Conservation (phyloP, 352 stramenopile genomes). For the Pythium folliculosum region DNA sequence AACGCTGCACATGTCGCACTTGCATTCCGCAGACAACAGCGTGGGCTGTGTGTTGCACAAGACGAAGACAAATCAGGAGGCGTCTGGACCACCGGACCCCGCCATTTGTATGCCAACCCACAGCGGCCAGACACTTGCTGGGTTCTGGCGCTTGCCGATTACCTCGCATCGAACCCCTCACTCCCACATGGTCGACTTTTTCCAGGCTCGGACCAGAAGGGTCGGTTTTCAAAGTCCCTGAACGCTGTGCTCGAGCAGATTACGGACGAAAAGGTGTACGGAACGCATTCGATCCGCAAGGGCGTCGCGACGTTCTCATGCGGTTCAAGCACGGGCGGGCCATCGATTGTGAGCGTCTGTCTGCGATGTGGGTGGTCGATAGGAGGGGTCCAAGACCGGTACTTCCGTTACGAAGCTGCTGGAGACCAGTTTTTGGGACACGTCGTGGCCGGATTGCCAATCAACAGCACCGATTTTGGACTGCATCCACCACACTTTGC, state of each 20-base stretch:
- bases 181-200: conserved; percentile 1
- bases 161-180: not conserved
- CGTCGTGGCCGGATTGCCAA: conserved; percentile 13
- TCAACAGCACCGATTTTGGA: conserved; percentile 5
- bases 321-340: conserved; percentile 12
- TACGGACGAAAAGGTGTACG: not conserved
- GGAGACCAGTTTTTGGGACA: conserved; percentile 13
- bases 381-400: conserved; percentile 13
- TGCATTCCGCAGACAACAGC: conserved; percentile 13
- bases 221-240: not conserved
- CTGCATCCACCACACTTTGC: no score
- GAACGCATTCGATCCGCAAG: conserved; percentile 24
- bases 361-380: conserved; percentile 19
- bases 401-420: conserved; percentile 17
- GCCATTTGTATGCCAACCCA: conserved; percentile 27
- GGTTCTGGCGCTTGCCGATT: conserved; percentile 1
- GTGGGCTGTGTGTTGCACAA: conserved; percentile 28
- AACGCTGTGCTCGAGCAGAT: no score
- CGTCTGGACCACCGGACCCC: not conserved
- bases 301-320: conserved; percentile 21
- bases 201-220: not conserved
- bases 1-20: conserved; percentile 20
- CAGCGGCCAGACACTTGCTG: conserved; percentile 2
- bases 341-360: conserved; percentile 13
- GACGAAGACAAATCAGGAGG: conserved; percentile 31